These are phyloP conservation scores for Panicum miliaceum DNA, from an alignment of 176 grass and related monocot species.

Conservation along the genomic window DNA sequence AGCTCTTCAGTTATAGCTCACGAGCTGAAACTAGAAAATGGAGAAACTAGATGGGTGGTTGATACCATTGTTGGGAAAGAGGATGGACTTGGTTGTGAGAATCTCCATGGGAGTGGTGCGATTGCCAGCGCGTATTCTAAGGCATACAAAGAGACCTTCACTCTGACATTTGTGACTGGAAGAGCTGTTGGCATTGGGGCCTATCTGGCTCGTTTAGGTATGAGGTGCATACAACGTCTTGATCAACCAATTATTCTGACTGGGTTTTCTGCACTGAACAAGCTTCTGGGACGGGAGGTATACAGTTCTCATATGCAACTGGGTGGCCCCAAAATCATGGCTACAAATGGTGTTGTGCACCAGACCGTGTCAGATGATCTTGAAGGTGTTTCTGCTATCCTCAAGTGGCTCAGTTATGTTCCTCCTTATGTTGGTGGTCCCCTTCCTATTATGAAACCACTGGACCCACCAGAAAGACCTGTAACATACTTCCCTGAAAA, in stretches of 20 bases:
- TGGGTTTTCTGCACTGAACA: conserved; percentile 91
- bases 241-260: conserved; percentile 97
- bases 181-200: conserved; percentile 95
- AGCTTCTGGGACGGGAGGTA: conserved; percentile 97
- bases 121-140: conserved; percentile 95
- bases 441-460: conserved; percentile 77
- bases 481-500: conserved; percentile 87
- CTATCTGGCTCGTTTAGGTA: conserved; percentile 95
- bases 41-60: conserved; percentile 91
- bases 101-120: conserved; percentile 92
- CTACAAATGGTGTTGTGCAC: conserved; percentile 97
- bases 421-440: conserved; percentile 88
- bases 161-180: conserved; percentile 96
- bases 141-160: conserved; percentile 96
- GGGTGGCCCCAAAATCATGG: conserved; percentile 99
- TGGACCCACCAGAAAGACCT: conserved; percentile 89
- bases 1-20: conserved; percentile 90
- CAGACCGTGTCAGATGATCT: conserved; percentile 97
- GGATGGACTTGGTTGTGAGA: conserved; percentile 94
- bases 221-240: conserved; percentile 98
- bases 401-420: conserved; percentile 99
- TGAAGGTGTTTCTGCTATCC: conserved; percentile 92
- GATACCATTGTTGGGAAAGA: conserved; percentile 94
- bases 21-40: conserved; percentile 83
- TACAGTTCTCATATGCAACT: conserved; percentile 99